Evolutionary conservation across 371 early-diverging fungal genomes (phyloP), one percentile per base, ranked within the genome.

Genomic region (Encephalitozoon cuniculi): DNA sequence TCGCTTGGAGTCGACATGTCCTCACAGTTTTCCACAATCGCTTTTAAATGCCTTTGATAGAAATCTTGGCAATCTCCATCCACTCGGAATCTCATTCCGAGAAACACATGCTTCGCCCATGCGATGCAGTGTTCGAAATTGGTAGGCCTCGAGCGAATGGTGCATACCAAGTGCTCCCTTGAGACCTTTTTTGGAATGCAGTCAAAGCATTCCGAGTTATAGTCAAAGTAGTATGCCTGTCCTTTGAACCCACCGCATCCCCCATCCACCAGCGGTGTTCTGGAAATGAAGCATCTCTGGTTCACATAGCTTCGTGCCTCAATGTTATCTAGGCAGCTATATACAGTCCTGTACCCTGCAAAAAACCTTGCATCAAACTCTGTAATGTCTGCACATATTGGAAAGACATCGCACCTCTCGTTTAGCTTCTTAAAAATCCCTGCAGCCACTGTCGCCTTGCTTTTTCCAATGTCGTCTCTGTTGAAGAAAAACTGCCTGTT

Each of bases 401-500:
- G 30, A 15, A 40, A 15, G 1, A 43, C 26, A 0, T 15, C 64
- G 40, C 55, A 32, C 25, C 28, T 28, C 46, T 49, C 34, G 12
- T 49, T 55, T 18, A 71, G 4, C 28, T 41, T 18, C 59, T 37
- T 40, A 12, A 73, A 52, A 46, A 52, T 75, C 1, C 43, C 37
- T 18, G 43, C 73, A 11, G 41, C 69, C 23, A 87, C 86, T 6
- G 79, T 70, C 0, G 96, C 92, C 83, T 99, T 99, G 51, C 93
- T 85, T 85, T 91, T 89, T 71, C 89, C 90, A 74, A 99, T 90
- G 84, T 97, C 94, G 63, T 90, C 85, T 46, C 87, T 89, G 84
- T 90, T 91, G 85, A 96, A 99, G 67, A 97, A 87, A 80, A 96
- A 95, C 86, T 99, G 97, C 28, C 99, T 87, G 84, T 97, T 96